phyloP scores from a whole-genome alignment of 2,329 filamentous ascomycete genomes.

The Fonsecaea nubica region DNA sequence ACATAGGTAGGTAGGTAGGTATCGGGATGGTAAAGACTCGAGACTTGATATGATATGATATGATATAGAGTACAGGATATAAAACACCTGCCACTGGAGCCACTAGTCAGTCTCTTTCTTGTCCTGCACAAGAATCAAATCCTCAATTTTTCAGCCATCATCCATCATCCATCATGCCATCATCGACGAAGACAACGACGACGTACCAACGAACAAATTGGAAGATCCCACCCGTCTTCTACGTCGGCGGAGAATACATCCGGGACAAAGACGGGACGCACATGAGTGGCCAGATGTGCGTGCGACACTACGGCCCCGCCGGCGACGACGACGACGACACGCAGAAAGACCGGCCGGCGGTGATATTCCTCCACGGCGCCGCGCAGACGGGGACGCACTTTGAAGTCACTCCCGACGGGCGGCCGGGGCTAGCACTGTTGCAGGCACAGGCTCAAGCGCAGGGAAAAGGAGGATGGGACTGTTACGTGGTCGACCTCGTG shows the following conservation, averaged over 20 bases:
- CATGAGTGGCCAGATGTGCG: conserved; percentile 27
- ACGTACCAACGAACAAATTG: neutral
- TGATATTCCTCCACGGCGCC: conserved; percentile 36
- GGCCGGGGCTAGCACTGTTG: conserved; percentile 49
- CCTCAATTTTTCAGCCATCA: neutral
- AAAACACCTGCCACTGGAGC: no score
- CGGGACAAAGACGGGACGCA: conserved; percentile 28
- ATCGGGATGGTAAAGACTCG: no score
- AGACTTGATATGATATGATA: no score
- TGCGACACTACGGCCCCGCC: conserved; percentile 13
- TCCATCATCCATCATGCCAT: neutral
- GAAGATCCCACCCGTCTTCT: conserved; percentile 10
- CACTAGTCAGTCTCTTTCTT: neutral
- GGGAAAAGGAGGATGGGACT: conserved; percentile 6
- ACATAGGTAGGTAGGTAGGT: no score
- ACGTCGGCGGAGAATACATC: conserved; percentile 20
- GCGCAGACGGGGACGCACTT: conserved; percentile 45
- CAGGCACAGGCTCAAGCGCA: conserved; percentile 4
- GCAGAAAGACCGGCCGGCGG: neutral
- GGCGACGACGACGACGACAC: neutral
- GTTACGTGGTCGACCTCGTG: conserved; percentile 52
- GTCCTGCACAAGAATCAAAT: neutral
- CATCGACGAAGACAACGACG: neutral
- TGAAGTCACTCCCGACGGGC: conserved; percentile 56
- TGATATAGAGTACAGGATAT: no score